Conservation (phyloP, 2,329 filamentous ascomycete species). For the Fusarium sp. region DNA sequence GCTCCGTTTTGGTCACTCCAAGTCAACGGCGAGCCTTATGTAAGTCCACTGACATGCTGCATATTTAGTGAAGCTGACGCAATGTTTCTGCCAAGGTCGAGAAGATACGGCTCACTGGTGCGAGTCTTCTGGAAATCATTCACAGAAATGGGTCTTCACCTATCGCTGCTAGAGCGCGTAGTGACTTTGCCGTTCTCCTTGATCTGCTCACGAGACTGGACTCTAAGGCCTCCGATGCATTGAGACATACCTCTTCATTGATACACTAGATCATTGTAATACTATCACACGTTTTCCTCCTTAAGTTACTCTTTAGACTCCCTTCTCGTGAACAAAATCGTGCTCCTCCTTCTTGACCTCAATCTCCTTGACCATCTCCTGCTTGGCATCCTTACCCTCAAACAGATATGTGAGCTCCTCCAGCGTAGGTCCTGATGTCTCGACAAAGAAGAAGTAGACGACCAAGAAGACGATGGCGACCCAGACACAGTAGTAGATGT, state of each 20-base stretch:
- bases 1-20: slow-evolving; percentile 54
- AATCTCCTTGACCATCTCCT: slow-evolving; percentile 30
- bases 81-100: slow-evolving; percentile 44
- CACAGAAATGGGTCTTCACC: slow-evolving; percentile 50
- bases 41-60: slow-evolving; percentile 15
- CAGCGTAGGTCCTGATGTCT: slow-evolving; percentile 50
- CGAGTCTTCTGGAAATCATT: slow-evolving; percentile 50
- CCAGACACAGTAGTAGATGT: slow-evolving; percentile 54
- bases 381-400: slow-evolving; percentile 26
- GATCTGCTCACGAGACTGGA: slow-evolving; percentile 53
- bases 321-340: slow-evolving; percentile 26
- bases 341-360: slow-evolving; percentile 30
- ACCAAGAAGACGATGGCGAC: slow-evolving; percentile 49
- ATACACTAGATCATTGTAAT: background rate
- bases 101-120: slow-evolving; percentile 52
- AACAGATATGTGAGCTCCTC: slow-evolving; percentile 47
- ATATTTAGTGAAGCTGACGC: background rate
- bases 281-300: fast-evolving
- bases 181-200: slow-evolving; percentile 51
- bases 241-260: slow-evolving; percentile 44
- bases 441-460: slow-evolving; percentile 53
- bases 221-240: slow-evolving; percentile 54
- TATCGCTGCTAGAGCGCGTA: slow-evolving; percentile 49
- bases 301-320: background rate
- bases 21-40: slow-evolving; percentile 52